Conservation (phyloP, 2,329 filamentous ascomycete genomes). For the Venturia aucupariae region DNA sequence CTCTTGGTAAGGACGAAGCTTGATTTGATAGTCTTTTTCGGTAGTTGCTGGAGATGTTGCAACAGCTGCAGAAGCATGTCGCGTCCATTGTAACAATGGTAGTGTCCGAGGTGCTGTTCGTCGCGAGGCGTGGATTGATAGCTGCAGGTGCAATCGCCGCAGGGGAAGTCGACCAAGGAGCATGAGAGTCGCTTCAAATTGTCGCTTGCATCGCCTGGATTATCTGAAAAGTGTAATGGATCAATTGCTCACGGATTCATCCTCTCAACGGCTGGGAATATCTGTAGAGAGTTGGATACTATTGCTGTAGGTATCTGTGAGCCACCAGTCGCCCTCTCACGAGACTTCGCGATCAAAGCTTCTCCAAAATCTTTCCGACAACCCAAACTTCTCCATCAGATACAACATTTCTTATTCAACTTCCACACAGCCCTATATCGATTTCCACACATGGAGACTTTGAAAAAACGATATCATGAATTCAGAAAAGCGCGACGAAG, state of each 20-base stretch:
- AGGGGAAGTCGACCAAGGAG: neutral
- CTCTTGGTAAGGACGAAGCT: constrained; percentile 76
- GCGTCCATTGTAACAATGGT: neutral
- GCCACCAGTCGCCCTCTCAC: neutral
- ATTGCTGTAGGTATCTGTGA: too few species aligned
- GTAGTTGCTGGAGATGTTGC: neutral
- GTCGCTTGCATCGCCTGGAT: neutral
- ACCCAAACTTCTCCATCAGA: neutral
- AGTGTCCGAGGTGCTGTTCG: neutral
- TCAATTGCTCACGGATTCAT: neutral
- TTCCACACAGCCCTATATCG: neutral
- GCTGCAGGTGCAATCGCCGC: neutral
- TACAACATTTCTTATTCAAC: neutral
- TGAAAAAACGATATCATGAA: neutral
- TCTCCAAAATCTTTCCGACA: neutral
- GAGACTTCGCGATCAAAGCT: neutral
- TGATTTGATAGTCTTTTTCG: constrained; percentile 30
- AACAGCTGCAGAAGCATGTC: neutral
- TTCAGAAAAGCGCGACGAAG: neutral
- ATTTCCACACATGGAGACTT: neutral
- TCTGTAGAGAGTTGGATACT: neutral
- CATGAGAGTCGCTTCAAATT: constrained; percentile 4
- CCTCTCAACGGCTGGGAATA: neutral
- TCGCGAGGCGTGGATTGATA: neutral
- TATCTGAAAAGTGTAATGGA: neutral